Evolutionary conservation across 2,329 filamentous ascomycete species (phyloP).

Genomic region (Xylogone sp.): DNA sequence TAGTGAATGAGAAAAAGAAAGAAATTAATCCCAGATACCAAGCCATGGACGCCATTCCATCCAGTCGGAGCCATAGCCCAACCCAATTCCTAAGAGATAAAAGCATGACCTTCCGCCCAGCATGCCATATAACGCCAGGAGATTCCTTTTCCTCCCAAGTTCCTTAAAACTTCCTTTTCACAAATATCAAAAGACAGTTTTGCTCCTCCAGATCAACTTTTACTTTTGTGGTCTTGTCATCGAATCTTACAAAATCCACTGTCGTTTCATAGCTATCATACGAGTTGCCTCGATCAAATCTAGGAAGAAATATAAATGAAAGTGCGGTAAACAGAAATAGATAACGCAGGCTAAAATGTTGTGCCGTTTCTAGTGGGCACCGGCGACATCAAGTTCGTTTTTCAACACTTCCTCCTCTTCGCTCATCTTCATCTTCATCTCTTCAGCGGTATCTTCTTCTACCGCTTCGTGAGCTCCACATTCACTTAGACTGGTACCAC

Average conservation of each 20-base stretch:
- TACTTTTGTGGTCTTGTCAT: neutral
- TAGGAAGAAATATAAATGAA: neutral
- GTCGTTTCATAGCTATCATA: neutral
- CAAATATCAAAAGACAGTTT: constrained; percentile 9
- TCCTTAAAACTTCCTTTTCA: neutral
- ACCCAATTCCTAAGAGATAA: too few relatives aligned
- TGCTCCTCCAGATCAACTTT: constrained; percentile 15
- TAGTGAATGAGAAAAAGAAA: too few relatives aligned
- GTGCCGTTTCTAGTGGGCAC: neutral
- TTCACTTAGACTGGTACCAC: neutral
- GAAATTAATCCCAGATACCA: too few relatives aligned
- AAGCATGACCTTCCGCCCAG: neutral
- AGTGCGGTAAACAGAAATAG: neutral
- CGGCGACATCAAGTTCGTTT: neutral
- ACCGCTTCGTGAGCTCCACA: neutral
- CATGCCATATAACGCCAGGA: neutral
- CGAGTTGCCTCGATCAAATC: neutral
- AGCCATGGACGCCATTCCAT: too few relatives aligned
- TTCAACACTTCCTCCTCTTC: neutral
- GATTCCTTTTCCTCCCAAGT: neutral
- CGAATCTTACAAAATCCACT: neutral
- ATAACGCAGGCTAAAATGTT: neutral
- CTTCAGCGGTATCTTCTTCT: neutral
- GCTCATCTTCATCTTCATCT: neutral
- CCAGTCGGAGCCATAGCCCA: too few relatives aligned